These are phyloP conservation scores for Arctium minus DNA, from an alignment of 129 eudicot species.

Conservation along the genomic window DNA sequence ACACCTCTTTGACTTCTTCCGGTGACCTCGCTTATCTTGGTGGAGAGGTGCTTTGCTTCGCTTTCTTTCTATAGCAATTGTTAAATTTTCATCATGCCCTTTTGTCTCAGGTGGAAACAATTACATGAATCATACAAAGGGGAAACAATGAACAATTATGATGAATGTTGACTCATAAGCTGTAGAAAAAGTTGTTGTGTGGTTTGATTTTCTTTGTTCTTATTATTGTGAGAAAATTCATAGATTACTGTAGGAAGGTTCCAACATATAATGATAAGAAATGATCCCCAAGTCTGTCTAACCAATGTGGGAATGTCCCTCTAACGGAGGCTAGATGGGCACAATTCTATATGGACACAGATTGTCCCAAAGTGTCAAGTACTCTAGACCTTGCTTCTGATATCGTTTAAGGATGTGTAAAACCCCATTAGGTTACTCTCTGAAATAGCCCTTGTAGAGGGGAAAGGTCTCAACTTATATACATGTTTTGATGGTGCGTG, in stretches of 20 bases:
- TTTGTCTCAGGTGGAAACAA: background rate
- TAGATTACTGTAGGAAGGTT: background rate
- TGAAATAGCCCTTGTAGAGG: too few species aligned
- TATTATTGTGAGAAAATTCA: background rate
- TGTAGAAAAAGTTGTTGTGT: background rate
- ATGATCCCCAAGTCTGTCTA: too few species aligned
- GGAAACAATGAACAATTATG: background rate
- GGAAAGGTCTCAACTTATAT: too few species aligned
- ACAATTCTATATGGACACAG: too few species aligned
- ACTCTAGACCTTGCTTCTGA: too few species aligned
- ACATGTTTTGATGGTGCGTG: too few species aligned
- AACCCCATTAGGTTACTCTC: too few species aligned
- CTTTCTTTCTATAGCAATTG: background rate
- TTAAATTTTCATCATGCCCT: background rate
- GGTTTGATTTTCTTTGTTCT: background rate
- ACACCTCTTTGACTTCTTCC: conserved; percentile 76
- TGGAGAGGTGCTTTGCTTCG: conserved; percentile 63
- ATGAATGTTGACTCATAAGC: background rate
- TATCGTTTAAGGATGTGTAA: too few species aligned
- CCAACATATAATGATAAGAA: too few species aligned
- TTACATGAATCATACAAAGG: background rate
- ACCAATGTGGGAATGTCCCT: too few species aligned
- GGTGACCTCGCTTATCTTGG: conserved; percentile 94
- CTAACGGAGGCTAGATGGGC: too few species aligned
- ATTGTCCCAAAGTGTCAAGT: too few species aligned